A percentile compares a stretch with the other conserved stretches of the same genome.
Evolutionary conservation across 257 asterid genomes (phyloP).

Genomic region (Vinca minor): DNA sequence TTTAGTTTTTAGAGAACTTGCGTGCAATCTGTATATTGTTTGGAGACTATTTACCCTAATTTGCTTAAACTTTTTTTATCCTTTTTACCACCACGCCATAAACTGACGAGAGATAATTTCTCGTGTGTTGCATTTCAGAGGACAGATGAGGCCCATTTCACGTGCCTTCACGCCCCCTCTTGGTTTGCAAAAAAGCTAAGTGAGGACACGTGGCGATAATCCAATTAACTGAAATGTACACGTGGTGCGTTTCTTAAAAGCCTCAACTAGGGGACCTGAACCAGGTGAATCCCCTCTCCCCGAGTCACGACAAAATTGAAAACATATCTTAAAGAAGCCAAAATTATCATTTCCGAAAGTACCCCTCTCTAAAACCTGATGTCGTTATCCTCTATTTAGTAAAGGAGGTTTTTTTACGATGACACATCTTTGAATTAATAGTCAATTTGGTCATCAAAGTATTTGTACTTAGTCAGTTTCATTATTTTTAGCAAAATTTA

Average conservation of each 20-base stretch:
- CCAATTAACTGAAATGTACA: constrained; percentile 7
- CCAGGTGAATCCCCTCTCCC: constrained; percentile 28
- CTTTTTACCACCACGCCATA: background rate
- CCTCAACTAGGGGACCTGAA: constrained; percentile 30
- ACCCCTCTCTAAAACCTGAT: too few species aligned
- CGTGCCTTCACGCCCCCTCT: constrained; percentile 32
- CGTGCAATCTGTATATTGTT: too few species aligned
- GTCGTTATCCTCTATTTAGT: too few species aligned
- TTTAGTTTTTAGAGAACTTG: too few species aligned
- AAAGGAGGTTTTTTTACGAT: too few species aligned
- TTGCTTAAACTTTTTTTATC: too few species aligned
- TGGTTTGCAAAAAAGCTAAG: background rate
- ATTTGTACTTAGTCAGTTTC: too few species aligned
- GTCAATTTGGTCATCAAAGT: too few species aligned
- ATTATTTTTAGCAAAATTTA: too few species aligned
- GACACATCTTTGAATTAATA: too few species aligned
- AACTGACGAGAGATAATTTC: constrained; percentile 19
- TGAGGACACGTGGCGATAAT: constrained; percentile 23
- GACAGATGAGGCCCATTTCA: constrained; percentile 33
- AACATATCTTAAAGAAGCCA: constrained; percentile 19
- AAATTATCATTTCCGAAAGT: constrained; percentile 14
- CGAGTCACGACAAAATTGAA: constrained; percentile 25
- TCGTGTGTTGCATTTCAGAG: constrained; percentile 17
- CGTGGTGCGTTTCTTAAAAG: constrained; percentile 25
- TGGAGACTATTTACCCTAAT: too few species aligned